phyloP scores from a whole-genome alignment of 2,329 filamentous ascomycete genomes.

The Magnaporthiopsis incrustans region DNA sequence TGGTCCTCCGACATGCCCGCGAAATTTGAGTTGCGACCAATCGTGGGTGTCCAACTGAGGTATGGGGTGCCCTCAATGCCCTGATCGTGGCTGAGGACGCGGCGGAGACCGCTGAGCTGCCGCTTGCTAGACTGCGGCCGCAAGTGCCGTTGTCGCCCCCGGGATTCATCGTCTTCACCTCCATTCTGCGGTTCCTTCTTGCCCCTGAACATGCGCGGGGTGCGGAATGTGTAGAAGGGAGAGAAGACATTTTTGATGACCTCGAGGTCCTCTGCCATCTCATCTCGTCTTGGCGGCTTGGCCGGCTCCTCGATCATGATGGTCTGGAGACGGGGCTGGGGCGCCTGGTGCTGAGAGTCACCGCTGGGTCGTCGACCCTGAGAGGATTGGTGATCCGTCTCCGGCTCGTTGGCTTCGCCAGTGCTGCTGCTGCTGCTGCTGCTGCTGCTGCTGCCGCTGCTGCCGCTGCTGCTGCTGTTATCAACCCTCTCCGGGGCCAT shows the following conservation, averaged over 20 bases:
- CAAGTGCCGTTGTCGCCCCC: slow-evolving; percentile 36
- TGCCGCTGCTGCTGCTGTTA: slow-evolving; percentile 16
- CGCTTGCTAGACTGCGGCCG: background rate
- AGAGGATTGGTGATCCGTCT: slow-evolving; percentile 25
- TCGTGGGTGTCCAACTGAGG: slow-evolving; percentile 85
- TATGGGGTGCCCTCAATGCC: slow-evolving; percentile 65
- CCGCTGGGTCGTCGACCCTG: slow-evolving; percentile 11
- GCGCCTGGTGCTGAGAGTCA: slow-evolving; percentile 23
- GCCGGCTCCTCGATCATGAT: slow-evolving; percentile 63
- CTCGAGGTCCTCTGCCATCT: slow-evolving; percentile 34
- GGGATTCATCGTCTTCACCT: slow-evolving; percentile 11
- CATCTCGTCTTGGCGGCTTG: slow-evolving; percentile 30
- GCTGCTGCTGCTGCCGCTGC: slow-evolving; percentile 12
- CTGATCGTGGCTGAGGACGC: slow-evolving; percentile 45
- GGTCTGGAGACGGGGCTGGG: slow-evolving; percentile 31
- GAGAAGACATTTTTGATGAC: slow-evolving; percentile 31
- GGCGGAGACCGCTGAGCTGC: slow-evolving; percentile 47
- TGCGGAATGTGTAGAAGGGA: slow-evolving; percentile 33
- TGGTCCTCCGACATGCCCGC: slow-evolving; percentile 82
- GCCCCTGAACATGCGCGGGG: slow-evolving; percentile 29
- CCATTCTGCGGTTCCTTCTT: slow-evolving; percentile 11
- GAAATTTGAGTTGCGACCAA: slow-evolving; percentile 90
- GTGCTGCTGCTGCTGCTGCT: slow-evolving; percentile 16
- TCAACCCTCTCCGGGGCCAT: slow-evolving; percentile 54
- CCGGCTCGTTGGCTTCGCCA: slow-evolving; percentile 18